Base-by-base conservation (phyloP, 768 basidiomycete genomes). In the Lanmaoa rubissima region DNA sequence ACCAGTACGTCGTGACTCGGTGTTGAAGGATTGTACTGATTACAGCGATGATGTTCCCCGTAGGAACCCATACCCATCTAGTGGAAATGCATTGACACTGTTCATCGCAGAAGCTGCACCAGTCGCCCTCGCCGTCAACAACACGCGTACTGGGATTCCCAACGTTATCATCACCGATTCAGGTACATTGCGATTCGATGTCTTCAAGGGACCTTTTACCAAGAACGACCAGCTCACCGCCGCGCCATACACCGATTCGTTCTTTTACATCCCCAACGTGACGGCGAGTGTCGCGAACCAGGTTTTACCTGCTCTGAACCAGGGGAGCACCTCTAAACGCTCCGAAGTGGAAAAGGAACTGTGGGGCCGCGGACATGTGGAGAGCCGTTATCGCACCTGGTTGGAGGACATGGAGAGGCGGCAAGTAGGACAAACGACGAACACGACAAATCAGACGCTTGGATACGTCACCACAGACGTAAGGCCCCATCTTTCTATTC, bases 181-280 rank as follows among this genome's bases (percentile, higher is more conserved):
- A 1, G 87, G 81, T 13, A 81, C 77, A 12, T 76, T 84, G 63
- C 83, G 89, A 48, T 90, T 84, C 71, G 80, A 88, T 61, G 69
- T 92, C 49, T 85, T 83, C 65, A 61, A 77, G 2, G 91, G 91
- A 2, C 64, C 82, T 3, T 93, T 94, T 73, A 87, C 86, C 32
- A 84, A 84, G 69, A 89, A 92, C 67, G 90, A 94, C 69, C 86
- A 91, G 62, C 78, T 92, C 45, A 88, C 88, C 1, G 81, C 82
- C 2, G 84, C 82, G 8, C 89, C 92, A 0, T 94, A 88, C 66
- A 69, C 74, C 0, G 83, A 92, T 64, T 57, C 74, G 10, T 89
- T 90, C 76, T 57, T 81, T 21, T 91, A 78, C 70, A 78, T 92
- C 54, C 72, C 85, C 7, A 73, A 80, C 43, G 75, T 92, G 36